Base-by-base conservation (phyloP, 768 basidiomycete species). In the Lyophyllum atratum region DNA sequence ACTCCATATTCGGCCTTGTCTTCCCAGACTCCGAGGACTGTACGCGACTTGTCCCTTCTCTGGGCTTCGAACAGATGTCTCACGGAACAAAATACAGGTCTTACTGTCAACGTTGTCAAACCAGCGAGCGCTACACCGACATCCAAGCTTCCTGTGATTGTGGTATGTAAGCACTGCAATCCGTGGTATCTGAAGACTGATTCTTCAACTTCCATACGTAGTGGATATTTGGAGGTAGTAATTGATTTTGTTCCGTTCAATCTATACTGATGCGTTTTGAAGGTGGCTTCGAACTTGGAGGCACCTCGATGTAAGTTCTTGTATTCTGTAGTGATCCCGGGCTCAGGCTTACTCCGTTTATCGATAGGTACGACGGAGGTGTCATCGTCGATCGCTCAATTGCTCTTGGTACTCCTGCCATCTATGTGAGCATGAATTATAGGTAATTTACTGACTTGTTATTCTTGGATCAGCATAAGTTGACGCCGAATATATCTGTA, bases 341-440 rank as follows among this genome's bases (percentile, higher is more conserved):
- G 33, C 19, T 25, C 26, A 29, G 5, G 4, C 15, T 17, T 28
- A 42, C 21, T 34, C 15, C 12, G 4, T 40, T 5, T 39, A 11
- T 25, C 24, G 5, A 10, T 44, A 79, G 78, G 24, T 77, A 76
- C 31, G 76, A 81, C 52, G 78, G 78, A 9, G 64, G 64, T 19
- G 49, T 65, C 8, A 71, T 83, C 21, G 80, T 84, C 10, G 60
- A 74, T 29, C 73, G 78, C 11, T 81, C 82, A 0, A 69, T 77
- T 21, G 69, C 67, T 28, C 60, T 81, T 11, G 74, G 73, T 2
- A 61, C 77, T 49, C 82, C 81, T 4, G 68, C 83, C 15, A 72
- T 83, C 6, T 83, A 77, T 58, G 81, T 82, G 1, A 76, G 77
- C 39, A 76, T 83, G 75, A 85, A 85, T 59, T 84, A 84, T 62